phyloP scores from a whole-genome alignment of 371 early-diverging fungal species.

The Mucor piriformis region DNA sequence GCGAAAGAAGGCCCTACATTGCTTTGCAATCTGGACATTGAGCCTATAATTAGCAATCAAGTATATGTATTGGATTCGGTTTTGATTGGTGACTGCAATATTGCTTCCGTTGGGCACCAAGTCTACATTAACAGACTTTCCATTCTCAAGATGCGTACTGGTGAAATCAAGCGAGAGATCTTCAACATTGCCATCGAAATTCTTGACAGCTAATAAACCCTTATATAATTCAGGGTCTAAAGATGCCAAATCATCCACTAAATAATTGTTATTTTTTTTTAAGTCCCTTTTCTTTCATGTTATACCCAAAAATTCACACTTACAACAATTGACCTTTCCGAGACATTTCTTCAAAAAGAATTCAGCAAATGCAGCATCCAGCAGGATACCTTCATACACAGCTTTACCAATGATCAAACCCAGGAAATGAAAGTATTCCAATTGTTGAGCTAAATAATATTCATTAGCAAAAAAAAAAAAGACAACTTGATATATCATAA shows the following conservation, averaged over 20 bases:
- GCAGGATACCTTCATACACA: conserved; percentile 88
- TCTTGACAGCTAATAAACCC: conserved; percentile 80
- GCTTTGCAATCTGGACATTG: conserved; percentile 79
- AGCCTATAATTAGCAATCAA: conserved; percentile 80
- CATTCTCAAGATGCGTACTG: conserved; percentile 66
- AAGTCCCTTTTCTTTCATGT: not conserved
- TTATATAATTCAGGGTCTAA: conserved; percentile 88
- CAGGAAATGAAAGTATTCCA: conserved; percentile 81
- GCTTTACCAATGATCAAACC: conserved; percentile 95
- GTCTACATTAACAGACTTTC: conserved; percentile 63
- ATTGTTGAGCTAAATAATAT: conserved; percentile 49
- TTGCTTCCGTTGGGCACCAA: conserved; percentile 78
- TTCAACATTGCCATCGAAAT: conserved; percentile 74
- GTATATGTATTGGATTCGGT: conserved; percentile 83
- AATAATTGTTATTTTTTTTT: not conserved
- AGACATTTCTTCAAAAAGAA: conserved; percentile 93
- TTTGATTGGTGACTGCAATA: conserved; percentile 81
- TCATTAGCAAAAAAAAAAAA: not conserved
- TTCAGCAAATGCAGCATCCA: conserved; percentile 91
- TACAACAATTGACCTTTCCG: conserved; percentile 70
- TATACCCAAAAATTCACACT: conserved; percentile 21
- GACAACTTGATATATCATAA: not conserved
- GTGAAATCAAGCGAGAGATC: conserved; percentile 87
- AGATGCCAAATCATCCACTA: conserved; percentile 88
- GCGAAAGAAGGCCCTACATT: conserved; percentile 80